Evolutionary conservation across 345 rosid genomes (phyloP), one percentile per base, ranked within the genome.

Genomic region (Camelina sativa): DNA sequence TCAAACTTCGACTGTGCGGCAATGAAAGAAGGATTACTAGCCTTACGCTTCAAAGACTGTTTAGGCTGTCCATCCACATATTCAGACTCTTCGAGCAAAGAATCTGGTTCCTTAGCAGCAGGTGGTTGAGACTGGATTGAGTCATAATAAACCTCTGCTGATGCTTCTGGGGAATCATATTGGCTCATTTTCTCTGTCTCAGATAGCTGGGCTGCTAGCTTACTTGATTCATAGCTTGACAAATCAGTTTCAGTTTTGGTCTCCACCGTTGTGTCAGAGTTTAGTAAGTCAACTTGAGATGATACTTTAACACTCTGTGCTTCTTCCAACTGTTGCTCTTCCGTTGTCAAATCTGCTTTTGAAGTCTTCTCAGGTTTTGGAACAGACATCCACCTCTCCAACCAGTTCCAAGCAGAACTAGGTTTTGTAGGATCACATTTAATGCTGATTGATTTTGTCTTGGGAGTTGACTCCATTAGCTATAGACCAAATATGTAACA

Each of bases 381-480:
- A 61, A 82, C 88, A 55, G 90, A 72, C 96, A 88, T 89, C 98
- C 99, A 92, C 65, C 99, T 85, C 88, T 92, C 98, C 85, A 95
- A 80, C 98, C 98, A 95, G 76, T 74, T 85, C 99, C 99, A 95
- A 58, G 90, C 85, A 74, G 94, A 87, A 78, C 87, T 85, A 38
- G 88, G 89, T 63, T 91, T 88, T 19, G 85, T 81, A 51, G 90
- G 77, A 83, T 95, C 98, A 71, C 97, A 89, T 81, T 95, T 95
- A 72, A 95, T 81, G 68, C 64, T 67, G 61, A 92, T 85, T 69
- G 89, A 86, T 79, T 80, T 86, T 30, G 74, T 74, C 86, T 86
- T 89, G 8, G 91, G 91, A 34, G 87, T 84, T 72, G 98, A 88
- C 56, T 88, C 85, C 89, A 92, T 81, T 66, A 95, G 84, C 99